Evolutionary conservation across 495 filamentous ascomycete genomes (phyloP).

Genomic region (Penicillium arizonense): DNA sequence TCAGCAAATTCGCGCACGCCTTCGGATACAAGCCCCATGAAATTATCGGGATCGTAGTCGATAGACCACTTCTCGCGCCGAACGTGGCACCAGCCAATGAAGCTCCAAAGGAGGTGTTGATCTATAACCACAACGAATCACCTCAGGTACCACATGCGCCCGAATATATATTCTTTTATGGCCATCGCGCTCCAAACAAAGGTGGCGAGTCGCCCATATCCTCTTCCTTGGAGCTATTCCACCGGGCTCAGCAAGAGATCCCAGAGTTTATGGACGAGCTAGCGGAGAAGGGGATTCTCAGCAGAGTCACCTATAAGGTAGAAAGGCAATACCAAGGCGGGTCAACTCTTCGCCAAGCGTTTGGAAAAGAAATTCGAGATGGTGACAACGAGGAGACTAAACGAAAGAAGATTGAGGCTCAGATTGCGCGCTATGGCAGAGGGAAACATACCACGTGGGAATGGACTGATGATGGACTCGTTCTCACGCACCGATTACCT

Average conservation of each 20-base stretch:
- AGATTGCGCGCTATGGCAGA: slow-evolving; percentile 45
- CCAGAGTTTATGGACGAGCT: slow-evolving; percentile 48
- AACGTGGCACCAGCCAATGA: slow-evolving; percentile 56
- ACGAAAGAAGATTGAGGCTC: slow-evolving; percentile 46
- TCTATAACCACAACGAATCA: slow-evolving; percentile 57
- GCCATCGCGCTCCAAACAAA: slow-evolving; percentile 27
- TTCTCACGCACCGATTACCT: slow-evolving; percentile 44
- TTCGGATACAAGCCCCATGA: slow-evolving; percentile 55
- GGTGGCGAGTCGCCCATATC: slow-evolving; percentile 54
- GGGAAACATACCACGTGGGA: slow-evolving; percentile 43
- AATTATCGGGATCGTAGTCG: slow-evolving; percentile 54
- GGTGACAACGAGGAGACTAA: slow-evolving; percentile 42
- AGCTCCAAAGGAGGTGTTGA: slow-evolving; percentile 46
- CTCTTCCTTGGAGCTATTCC: slow-evolving; percentile 50
- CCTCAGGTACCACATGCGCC: slow-evolving; percentile 53
- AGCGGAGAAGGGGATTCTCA: slow-evolving; percentile 44
- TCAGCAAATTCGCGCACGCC: slow-evolving; percentile 52
- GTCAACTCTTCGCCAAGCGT: slow-evolving; percentile 51
- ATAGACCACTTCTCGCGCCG: slow-evolving; percentile 47
- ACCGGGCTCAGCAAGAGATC: slow-evolving; percentile 43
- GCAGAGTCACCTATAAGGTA: slow-evolving; percentile 44
- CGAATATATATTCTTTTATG: slow-evolving; percentile 54
- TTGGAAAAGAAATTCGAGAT: slow-evolving; percentile 48
- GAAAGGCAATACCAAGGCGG: slow-evolving; percentile 45
- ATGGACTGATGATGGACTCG: slow-evolving; percentile 43